Base-by-base conservation (phyloP, 805 yeast genomes). In the Yarrowia bubula region DNA sequence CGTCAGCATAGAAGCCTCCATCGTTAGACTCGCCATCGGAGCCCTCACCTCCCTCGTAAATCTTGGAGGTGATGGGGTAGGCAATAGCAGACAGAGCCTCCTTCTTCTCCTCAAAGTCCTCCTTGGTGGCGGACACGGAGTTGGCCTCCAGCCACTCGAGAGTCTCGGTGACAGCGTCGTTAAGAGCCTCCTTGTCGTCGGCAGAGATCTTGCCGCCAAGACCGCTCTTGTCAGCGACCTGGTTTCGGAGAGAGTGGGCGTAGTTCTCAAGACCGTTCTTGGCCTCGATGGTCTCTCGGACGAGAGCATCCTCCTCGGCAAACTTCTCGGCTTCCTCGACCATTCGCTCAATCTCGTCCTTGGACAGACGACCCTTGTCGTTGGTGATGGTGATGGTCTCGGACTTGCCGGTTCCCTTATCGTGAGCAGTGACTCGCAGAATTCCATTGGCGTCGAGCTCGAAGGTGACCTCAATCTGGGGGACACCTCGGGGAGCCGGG, bases 261-360 rank as follows among this genome's bases (percentile, higher is more conserved):
- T 90, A 92, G 78, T 91, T 89, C 81, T 92, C 98, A 70, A 92
- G 83, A 51, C 83, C 80, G 80, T 91, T 92, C 82, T 91, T 90
- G 68, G 96, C 86, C 80, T 89, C 96, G 72, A 93, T 87, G 83
- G 90, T 90, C 68, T 84, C 84, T 75, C 92, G 89, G 67, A 90
- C 83, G 72, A 84, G 86, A 71, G 86, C 87, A 79, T 93, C 98
- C 78, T 92, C 96, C 72, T 89, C 91, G 70, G 96, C 96, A 74
- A 80, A 93, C 80, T 89, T 88, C 79, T 92, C 98, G 72, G 98
- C 98, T 76, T 93, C 98, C 75, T 86, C 95, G 69, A 93, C 97
- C 97, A 93, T 93, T 80, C 93, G 90, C 73, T 93, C 98, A 73
- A 93, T 92, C 69, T 92, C 97, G 68, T 92, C 97, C 81, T 90